Conservation (phyloP, 148 eudicot species). For the Oxyria digyna region DNA sequence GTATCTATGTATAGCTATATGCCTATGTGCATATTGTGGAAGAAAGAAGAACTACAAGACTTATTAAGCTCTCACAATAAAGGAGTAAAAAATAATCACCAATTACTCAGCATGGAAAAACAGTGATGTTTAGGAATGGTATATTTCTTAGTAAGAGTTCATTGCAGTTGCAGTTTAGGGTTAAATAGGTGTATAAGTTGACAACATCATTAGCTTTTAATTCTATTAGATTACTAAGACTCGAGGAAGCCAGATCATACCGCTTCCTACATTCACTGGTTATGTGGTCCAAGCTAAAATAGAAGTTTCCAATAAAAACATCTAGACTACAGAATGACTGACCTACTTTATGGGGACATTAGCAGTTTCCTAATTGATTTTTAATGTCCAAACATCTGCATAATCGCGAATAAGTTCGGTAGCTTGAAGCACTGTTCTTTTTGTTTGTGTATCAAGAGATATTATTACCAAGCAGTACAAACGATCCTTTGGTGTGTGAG, state of each 20-base stretch:
- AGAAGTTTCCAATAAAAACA: neutral
- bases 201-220: neutral
- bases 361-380: neutral
- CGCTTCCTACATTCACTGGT: neutral
- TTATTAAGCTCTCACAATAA: neutral
- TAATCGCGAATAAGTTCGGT: neutral
- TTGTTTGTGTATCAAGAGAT: neutral
- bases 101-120: neutral
- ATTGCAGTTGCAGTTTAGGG: too few species aligned
- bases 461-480: too few species aligned
- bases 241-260: neutral
- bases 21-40: neutral
- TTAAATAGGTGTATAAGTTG: neutral
- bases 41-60: neutral
- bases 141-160: too few species aligned
- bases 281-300: neutral
- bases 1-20: neutral
- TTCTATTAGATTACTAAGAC: neutral
- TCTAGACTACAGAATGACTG: neutral
- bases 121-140: neutral
- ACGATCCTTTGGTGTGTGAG: too few species aligned
- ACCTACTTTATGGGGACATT: neutral
- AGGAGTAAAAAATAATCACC: neutral
- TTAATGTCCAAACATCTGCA: neutral
- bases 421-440: neutral